Base-by-base conservation (phyloP, 257 asterid genomes). In the Solanum boliviense region DNA sequence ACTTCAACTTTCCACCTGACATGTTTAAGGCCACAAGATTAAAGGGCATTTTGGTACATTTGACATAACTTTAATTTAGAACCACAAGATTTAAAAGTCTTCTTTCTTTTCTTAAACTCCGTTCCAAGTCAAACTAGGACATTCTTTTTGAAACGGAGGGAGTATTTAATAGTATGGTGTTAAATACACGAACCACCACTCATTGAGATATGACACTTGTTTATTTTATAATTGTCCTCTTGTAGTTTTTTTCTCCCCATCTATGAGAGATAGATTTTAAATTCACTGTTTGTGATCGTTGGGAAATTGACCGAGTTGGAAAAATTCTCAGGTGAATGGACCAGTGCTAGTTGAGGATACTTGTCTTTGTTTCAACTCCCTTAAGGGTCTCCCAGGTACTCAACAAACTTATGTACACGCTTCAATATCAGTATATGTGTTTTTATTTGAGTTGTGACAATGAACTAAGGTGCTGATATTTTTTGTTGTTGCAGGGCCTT, bases 281-380 rank as follows among this genome's bases (percentile, higher is more conserved):
- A 41, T 85, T 21, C 9, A 75, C 4, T 60, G 65, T 2, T 48
- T 72, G 16, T 75, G n/a, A 27, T 46, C 48, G 31, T 36, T 60
- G 34, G 34, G 84, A 38, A 38, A 23, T 6, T 39, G 21, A 78
- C 56, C 0, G n/a, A 25, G 36, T 25, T 78, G 0, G 7, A 2
- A n/a, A 25, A 8, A 15, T 41, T 81, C 16, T 81, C 52, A 96
- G 99, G 98, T 97, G 65, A 92, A 95, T 89, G 99, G 99, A 85
- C 98, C 99, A 60, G 98, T 95, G 84, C 93, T 97, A 91, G 99
- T 97, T 94, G 99, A 97, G 91, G 99, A 97, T 90, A 97, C 99
- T 78, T 95, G 99, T 90, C 99, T 97, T 58, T 97, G 99, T 88
- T 97, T 95, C 95, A 95, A 95, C 87, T 96, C 99, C 82, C 96